phyloP scores from a whole-genome alignment of 306 rosid species.

The Vigna mungo region DNA sequence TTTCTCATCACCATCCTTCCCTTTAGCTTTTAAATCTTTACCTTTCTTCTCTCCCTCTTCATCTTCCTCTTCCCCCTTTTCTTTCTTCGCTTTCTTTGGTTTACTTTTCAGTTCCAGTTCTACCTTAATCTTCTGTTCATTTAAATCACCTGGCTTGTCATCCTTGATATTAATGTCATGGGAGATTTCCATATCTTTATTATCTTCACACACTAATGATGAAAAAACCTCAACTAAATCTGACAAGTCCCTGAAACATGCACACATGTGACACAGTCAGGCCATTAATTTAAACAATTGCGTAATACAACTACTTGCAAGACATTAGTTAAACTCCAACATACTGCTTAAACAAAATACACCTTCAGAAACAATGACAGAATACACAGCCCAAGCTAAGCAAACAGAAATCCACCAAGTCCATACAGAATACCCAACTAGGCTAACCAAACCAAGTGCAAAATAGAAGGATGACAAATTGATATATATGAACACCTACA shows the following conservation, averaged over 20 bases:
- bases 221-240: slow-evolving; percentile 29
- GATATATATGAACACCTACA: background rate
- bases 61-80: background rate
- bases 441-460: slow-evolving; percentile 7
- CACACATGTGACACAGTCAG: slow-evolving; percentile 11
- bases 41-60: background rate
- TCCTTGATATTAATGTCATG: slow-evolving; percentile 50
- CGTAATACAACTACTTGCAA: background rate
- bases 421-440: background rate
- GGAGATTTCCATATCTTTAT: slow-evolving; percentile 59
- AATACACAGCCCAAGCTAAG: background rate
- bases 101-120: slow-evolving; percentile 57
- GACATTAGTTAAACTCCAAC: slow-evolving; percentile 24
- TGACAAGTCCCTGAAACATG: slow-evolving; percentile 36
- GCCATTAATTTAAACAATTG: slow-evolving; percentile 22
- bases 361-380: background rate
- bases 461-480: background rate
- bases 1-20: slow-evolving; percentile 14
- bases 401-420: slow-evolving; percentile 7
- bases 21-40: slow-evolving; percentile 16
- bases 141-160: slow-evolving; percentile 38
- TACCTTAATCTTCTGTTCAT: slow-evolving; percentile 48
- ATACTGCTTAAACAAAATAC: slow-evolving; percentile 4
- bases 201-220: slow-evolving; percentile 26
- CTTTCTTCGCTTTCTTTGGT: slow-evolving; percentile 43